Conservation (phyloP, 75 land plant genomes). For the Adiantum capillusveneris region DNA sequence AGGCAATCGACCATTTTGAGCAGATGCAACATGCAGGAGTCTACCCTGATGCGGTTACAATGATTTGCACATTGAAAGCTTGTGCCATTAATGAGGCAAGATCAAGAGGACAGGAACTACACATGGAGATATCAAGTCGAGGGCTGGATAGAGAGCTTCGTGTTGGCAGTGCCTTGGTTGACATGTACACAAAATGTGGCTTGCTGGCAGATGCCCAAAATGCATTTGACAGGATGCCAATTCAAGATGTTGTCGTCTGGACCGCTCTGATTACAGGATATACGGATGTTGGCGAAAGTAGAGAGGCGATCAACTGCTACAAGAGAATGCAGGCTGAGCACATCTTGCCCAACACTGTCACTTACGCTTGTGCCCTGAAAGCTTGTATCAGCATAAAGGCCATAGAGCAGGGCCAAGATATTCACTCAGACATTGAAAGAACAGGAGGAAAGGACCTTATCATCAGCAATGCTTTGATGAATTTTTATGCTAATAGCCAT, state of each 20-base stretch:
- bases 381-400: constrained; percentile 19
- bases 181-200: constrained; percentile 34
- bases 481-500: constrained; percentile 2
- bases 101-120: constrained; percentile 15
- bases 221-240: constrained; percentile 17
- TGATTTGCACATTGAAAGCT: constrained; percentile 21
- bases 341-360: constrained; percentile 20
- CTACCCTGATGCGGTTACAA: constrained; percentile 22
- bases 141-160: constrained; percentile 14
- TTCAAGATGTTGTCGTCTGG: constrained; percentile 20
- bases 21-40: constrained; percentile 18
- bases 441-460: neutral
- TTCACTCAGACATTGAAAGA: constrained; percentile 14
- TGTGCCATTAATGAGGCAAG: constrained; percentile 13
- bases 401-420: constrained; percentile 10
- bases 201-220: constrained; percentile 11
- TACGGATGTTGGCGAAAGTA: constrained; percentile 8
- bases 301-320: constrained; percentile 17
- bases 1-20: constrained; percentile 18
- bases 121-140: constrained; percentile 4
- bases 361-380: constrained; percentile 13
- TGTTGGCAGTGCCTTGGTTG: constrained; percentile 24
- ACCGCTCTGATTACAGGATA: constrained; percentile 23
- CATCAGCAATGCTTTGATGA: constrained; percentile 24
- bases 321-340: constrained; percentile 8